Base-by-base conservation (phyloP, 1,139 yeast genomes). In the Kodamaea sp. region DNA sequence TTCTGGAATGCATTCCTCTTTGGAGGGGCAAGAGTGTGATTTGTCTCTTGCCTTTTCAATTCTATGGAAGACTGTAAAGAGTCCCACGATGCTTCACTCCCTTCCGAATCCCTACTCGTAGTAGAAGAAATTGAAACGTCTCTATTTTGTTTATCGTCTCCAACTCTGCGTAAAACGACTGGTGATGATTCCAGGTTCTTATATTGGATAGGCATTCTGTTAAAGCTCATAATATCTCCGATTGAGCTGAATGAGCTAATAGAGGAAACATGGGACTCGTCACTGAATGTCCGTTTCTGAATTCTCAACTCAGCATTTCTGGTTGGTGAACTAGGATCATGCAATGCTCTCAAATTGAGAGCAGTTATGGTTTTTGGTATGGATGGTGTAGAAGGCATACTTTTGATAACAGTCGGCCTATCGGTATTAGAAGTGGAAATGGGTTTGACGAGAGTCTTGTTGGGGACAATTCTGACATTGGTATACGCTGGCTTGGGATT, bases 161-260 rank as follows among this genome's bases (percentile, higher is more conserved):
- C 20, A 15, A 32, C 23, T n/a, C 31, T 25, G 12, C 39, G 26
- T 11, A 21, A 18, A 3, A 32, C 31, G 16, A 28, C 29, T 5
- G 34, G 32, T 8, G 32, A 24, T 4, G 26, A n/a, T 14, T 29
- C 34, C 26, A 21, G 28, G 10, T 28, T 28, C 25, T 30, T 28
- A 30, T 19, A 32, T 21, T 27, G 36, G n/a, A 34, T 23, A 1
- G 43, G 41, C 2, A 33, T 27, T 12, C 32, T 37, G 16, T 23
- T 38, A 26, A 51, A 47, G 36, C 52, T 55, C 44, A 63, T 50
- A 11, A 57, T 47, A 31, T 65, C 72, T 2, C 66, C 68, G 7
- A 61, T 50, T 1, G 70, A 59, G 36, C 68, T 64, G 38, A 66
- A 64, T 0, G 70, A 61, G 36, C 69, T 63, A 10, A 65, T 62